Base-by-base conservation (phyloP, 371 early-diverging fungal species). In the Mucor circinelloides region DNA sequence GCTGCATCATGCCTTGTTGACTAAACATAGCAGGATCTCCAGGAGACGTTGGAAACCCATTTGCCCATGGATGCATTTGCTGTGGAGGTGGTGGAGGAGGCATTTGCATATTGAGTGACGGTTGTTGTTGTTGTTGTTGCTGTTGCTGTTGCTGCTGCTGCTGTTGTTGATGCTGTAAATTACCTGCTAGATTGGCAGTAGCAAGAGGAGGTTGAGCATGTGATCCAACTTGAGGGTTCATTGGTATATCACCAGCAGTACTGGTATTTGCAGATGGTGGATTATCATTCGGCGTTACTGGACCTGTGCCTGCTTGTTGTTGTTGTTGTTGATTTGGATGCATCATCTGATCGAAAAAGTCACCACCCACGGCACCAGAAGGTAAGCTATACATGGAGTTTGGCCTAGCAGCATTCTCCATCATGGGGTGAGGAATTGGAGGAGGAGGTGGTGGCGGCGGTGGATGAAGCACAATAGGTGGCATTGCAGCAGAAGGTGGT, bases 381-480 rank as follows among this genome's bases (percentile, higher is more conserved):
- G 58, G 42, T 32, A 58, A 42, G 13, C 19, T 52, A 31, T 30
- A 58, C 32, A 63, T 50, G 36, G 62, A 46, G 13, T 46, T 55
- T 3, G 42, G 57, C 57, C 62, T 56, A 27, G 31, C n/a, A 42
- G 40, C 17, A 36, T 58, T 46, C 13, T 63, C 60, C 52, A 68
- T 44, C 54, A 42, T 62, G 12, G 66, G 66, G 40, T 56, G 68
- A 17, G 63, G 59, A 48, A 58, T 52, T 21, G 54, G 54, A 12
- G 50, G 61, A 13, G 62, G 50, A 13, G 58, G 58, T 36, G 58
- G 58, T 36, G 55, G 44, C n/a, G 58, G 58, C 12, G 59, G 59
- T 42, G 63, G 52, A 64, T 56, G 63, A 31, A 59, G 34, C 1
- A 66, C 28, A 12, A 59, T 66, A 2, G 57, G 63, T 21, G 48